phyloP scores from a whole-genome alignment of 805 yeast genomes.

The Saccharomycopsis selenospora region DNA sequence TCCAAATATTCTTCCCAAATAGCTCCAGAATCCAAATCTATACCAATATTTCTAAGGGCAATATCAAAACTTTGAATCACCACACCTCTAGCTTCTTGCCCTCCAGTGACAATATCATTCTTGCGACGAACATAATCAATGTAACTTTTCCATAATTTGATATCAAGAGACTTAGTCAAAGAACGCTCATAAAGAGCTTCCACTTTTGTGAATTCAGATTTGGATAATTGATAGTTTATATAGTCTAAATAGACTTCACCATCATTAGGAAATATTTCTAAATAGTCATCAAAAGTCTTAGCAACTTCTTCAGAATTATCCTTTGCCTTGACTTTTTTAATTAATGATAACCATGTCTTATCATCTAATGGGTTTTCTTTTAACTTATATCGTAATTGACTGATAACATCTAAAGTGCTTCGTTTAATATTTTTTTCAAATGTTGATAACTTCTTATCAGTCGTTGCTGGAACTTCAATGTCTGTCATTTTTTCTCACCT shows the following conservation, averaged over 20 bases:
- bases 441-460: neutral
- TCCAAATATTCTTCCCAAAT: constrained; percentile 82
- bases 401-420: constrained; percentile 43
- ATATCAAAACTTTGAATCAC: constrained; percentile 79
- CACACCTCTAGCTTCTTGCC: constrained; percentile 67
- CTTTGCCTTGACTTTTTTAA: constrained; percentile 40
- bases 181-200: constrained; percentile 61
- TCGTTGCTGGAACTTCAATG: neutral
- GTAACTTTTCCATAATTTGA: constrained; percentile 70
- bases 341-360: constrained; percentile 48
- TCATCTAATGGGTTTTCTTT: constrained; percentile 48
- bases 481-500: constrained; percentile 1
- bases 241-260: constrained; percentile 72
- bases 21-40: constrained; percentile 61
- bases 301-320: constrained; percentile 55
- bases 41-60: constrained; percentile 71
- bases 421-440: constrained; percentile 24
- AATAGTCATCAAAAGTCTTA: constrained; percentile 50
- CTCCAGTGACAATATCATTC: constrained; percentile 68
- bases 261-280: constrained; percentile 58
- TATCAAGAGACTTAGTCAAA: constrained; percentile 53
- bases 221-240: constrained; percentile 52
- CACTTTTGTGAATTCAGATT: constrained; percentile 59
- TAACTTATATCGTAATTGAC: constrained; percentile 50
- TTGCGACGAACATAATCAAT: constrained; percentile 63